Evolutionary conservation across 2,329 filamentous ascomycete genomes (phyloP).

Genomic region (Scleromitrula shiraiana): DNA sequence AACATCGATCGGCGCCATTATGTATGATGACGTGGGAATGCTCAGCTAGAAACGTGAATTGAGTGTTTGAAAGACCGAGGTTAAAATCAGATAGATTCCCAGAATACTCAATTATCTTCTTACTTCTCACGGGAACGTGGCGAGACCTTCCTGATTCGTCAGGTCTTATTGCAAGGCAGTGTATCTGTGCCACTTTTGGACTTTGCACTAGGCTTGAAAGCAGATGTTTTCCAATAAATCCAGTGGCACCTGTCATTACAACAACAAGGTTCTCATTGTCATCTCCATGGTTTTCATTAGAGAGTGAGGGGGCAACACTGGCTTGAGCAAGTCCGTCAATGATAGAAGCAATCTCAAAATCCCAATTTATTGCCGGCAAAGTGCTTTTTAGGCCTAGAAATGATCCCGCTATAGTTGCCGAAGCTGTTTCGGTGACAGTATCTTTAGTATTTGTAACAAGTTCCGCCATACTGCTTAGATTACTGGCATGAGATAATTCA

Average conservation of each 20-base stretch:
- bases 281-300: not conserved
- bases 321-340: not conserved
- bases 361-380: not conserved
- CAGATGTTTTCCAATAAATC: not conserved
- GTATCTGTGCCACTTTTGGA: not conserved
- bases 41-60: not conserved
- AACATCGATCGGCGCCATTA: conserved; percentile 36
- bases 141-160: not conserved
- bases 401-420: not conserved
- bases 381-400: not conserved
- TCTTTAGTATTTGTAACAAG: not conserved
- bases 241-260: not conserved
- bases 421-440: not conserved
- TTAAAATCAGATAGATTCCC: not conserved
- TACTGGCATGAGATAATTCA: conserved; percentile 22
- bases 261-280: not conserved
- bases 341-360: not conserved
- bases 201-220: not conserved
- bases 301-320: not conserved
- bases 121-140: not conserved
- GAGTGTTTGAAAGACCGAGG: not conserved
- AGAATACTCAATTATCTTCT: not conserved
- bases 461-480: conserved; percentile 19
- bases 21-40: conserved; percentile 44
- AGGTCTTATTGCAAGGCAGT: not conserved